A percentile compares a stretch with the other conserved stretches of the same genome.
Evolutionary conservation across 495 filamentous ascomycete genomes (phyloP).

Genomic region (Neurospora sp.): DNA sequence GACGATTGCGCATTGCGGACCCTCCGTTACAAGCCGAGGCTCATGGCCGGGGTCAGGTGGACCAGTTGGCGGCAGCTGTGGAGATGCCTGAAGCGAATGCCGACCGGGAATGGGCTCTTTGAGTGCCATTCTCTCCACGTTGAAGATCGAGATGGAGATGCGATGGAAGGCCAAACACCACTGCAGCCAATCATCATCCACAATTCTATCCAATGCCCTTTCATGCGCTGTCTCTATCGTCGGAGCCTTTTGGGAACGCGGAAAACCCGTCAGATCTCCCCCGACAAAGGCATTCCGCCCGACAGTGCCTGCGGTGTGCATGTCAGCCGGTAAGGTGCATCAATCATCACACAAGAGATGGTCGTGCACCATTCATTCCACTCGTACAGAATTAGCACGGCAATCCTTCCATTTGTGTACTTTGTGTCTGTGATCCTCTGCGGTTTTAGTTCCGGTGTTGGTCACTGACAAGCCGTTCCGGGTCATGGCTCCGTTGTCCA

Average conservation of each 20-base stretch:
- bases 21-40: background rate
- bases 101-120: background rate
- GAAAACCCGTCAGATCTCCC: background rate
- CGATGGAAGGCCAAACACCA: background rate
- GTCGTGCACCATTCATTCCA: background rate
- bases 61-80: background rate
- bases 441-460: background rate
- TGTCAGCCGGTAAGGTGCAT: background rate
- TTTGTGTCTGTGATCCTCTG: background rate
- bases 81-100: background rate
- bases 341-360: background rate
- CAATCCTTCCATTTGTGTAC: background rate
- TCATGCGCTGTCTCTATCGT: background rate
- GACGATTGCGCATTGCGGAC: background rate
- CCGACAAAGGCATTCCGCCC: background rate
- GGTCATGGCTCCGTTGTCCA: background rate
- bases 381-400: background rate
- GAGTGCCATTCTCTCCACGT: background rate
- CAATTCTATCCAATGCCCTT: background rate
- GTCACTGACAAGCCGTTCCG: background rate
- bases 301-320: background rate
- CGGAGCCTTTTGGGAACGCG: background rate
- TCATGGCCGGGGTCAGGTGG: background rate
- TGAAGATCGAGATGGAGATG: background rate
- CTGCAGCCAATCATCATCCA: background rate